These are phyloP conservation scores for Elongisporangium undulatum DNA, from an alignment of 352 stramenopile species.

Conservation along the genomic window DNA sequence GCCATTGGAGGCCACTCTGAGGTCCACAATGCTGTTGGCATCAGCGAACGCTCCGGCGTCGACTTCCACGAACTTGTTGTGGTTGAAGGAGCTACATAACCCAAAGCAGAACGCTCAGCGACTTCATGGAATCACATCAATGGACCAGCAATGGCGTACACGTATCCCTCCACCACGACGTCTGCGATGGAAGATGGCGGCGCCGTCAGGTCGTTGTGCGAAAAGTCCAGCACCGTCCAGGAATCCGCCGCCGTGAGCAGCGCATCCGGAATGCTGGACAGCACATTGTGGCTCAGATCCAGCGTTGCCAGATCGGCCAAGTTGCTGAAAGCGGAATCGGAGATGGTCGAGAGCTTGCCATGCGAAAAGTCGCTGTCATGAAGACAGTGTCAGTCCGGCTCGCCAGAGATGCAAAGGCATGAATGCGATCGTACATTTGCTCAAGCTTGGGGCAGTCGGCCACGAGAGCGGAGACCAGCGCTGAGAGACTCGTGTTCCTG, in stretches of 20 bases:
- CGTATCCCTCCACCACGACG: conserved; percentile 39
- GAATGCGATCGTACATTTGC: conserved; percentile 22
- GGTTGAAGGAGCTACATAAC: conserved; percentile 49
- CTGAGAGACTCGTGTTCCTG: conserved; percentile 32
- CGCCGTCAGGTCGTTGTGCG: conserved; percentile 34
- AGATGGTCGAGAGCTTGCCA: conserved; percentile 40
- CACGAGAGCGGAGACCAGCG: conserved; percentile 25
- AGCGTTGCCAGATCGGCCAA: conserved; percentile 46
- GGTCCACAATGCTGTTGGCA: conserved; percentile 36
- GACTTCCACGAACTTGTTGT: conserved; percentile 59
- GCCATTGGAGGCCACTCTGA: conserved; percentile 43
- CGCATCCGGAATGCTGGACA: conserved; percentile 27
- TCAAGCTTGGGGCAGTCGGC: conserved; percentile 36
- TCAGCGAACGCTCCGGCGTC: conserved; percentile 33
- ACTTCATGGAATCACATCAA: background rate
- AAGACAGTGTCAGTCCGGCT: background rate
- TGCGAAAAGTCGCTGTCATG: conserved; percentile 26
- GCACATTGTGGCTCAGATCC: conserved; percentile 50
- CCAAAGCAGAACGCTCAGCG: no score
- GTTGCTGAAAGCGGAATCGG: conserved; percentile 36
- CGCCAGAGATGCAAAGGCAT: background rate
- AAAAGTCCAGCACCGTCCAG: conserved; percentile 58
- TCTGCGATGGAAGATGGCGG: conserved; percentile 32
- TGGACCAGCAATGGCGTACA: conserved; percentile 25
- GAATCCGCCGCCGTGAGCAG: conserved; percentile 37